phyloP scores from a whole-genome alignment of 805 yeast species.

The Saturnispora kantuleensis region DNA sequence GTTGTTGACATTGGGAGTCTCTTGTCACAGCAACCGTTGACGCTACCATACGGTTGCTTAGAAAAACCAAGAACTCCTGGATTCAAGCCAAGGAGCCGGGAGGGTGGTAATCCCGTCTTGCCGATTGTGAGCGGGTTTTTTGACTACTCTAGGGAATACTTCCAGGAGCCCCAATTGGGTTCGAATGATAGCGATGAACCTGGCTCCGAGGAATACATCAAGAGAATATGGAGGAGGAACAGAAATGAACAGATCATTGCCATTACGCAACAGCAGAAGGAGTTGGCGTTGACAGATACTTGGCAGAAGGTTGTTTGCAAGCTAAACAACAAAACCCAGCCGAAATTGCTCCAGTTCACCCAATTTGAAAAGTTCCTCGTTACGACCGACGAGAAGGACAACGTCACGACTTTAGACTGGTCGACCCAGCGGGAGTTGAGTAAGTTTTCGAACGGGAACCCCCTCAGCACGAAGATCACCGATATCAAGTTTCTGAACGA shows the following conservation, averaged over 20 bases:
- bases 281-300: conserved; percentile 68
- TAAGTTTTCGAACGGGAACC: conserved; percentile 74
- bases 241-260: conserved; percentile 81
- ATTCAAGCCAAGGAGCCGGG: conserved; percentile 28
- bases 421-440: conserved; percentile 43
- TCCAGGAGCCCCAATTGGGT: conserved; percentile 93
- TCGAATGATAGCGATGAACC: conserved; percentile 81
- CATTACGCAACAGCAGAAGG: conserved; percentile 85
- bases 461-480: conserved; percentile 80
- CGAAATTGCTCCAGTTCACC: conserved; percentile 67
- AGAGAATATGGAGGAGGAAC: conserved; percentile 79
- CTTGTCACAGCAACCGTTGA: conserved; percentile 20
- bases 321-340: conserved; percentile 68
- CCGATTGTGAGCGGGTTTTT: conserved; percentile 57
- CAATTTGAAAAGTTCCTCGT: conserved; percentile 84
- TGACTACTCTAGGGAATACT: conserved; percentile 77
- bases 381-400: conserved; percentile 76
- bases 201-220: conserved; percentile 77
- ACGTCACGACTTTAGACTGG: conserved; percentile 87
- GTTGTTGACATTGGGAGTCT: conserved; percentile 17
- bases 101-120: conserved; percentile 32
- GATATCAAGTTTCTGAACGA: conserved; percentile 83
- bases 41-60: conserved; percentile 31
- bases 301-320: conserved; percentile 62
- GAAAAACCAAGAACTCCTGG: conserved; percentile 51